Percentiles rank a stretch among this genome's conserved stretches.
These are phyloP conservation scores for Calonectria naviculata DNA, from an alignment of 2,329 filamentous ascomycete species.

Conservation along the genomic window DNA sequence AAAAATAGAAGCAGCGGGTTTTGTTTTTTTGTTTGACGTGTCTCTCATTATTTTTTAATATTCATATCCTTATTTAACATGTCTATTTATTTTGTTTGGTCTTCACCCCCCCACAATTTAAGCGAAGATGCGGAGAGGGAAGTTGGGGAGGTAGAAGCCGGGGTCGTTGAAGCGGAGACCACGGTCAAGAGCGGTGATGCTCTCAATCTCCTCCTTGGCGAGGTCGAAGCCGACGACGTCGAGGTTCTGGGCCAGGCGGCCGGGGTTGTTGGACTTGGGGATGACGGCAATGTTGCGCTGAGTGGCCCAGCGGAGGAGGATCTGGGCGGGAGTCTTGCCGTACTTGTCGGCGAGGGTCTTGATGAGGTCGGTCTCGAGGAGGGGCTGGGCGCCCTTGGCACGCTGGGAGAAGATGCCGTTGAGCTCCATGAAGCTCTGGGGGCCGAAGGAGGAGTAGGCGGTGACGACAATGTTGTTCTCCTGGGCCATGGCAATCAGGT, in stretches of 20 bases:
- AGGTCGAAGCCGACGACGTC: slow-evolving; percentile 67
- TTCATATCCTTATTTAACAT: slow-evolving; percentile 8
- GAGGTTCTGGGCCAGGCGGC: slow-evolving; percentile 64
- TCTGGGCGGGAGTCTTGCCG: slow-evolving; percentile 70
- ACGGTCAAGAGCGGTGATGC: slow-evolving; percentile 64
- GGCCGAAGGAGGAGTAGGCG: slow-evolving; percentile 75
- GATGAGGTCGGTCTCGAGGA: slow-evolving; percentile 52
- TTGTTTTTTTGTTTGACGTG: not conserved
- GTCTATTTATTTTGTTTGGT: slow-evolving; percentile 16
- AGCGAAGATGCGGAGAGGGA: slow-evolving; percentile 65
- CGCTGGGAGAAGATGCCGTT: slow-evolving; percentile 39
- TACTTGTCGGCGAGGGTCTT: slow-evolving; percentile 64
- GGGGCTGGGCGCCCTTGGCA: slow-evolving; percentile 38
- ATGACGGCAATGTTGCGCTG: slow-evolving; percentile 73
- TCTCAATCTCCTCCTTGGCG: slow-evolving; percentile 63
- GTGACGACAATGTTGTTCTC: slow-evolving; percentile 69
- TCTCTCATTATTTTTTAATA: slow-evolving; percentile 10
- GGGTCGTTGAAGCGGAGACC: slow-evolving; percentile 70
- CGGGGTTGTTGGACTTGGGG: slow-evolving; percentile 69
- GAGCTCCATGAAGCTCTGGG: slow-evolving; percentile 54
- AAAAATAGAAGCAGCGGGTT: not conserved
- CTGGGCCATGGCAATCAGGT: slow-evolving; percentile 67
- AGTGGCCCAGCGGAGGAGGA: slow-evolving; percentile 75
- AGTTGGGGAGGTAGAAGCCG: slow-evolving; percentile 46
- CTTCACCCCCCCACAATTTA: slow-evolving; percentile 12